These are phyloP conservation scores for Colletotrichum graminicola DNA, from an alignment of 2,329 filamentous ascomycete genomes.

Conservation along the genomic window DNA sequence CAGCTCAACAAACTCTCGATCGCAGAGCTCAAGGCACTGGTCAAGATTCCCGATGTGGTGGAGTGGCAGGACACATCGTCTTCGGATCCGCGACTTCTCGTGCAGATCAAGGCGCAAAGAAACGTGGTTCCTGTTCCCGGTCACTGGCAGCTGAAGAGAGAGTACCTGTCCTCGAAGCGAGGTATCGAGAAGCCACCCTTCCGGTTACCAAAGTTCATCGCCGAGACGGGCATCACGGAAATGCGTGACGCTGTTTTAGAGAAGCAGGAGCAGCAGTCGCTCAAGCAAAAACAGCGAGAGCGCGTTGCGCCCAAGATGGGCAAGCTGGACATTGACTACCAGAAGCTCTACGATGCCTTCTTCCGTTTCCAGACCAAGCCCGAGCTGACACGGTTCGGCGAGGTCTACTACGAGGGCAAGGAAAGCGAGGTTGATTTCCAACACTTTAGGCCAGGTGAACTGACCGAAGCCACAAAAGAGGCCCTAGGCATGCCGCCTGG, in stretches of 20 bases:
- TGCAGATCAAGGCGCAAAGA: constrained; percentile 93
- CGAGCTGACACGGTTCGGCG: constrained; percentile 90
- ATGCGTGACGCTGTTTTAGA: constrained; percentile 98
- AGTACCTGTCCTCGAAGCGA: constrained; percentile 96
- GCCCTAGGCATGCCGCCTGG: constrained; percentile 94
- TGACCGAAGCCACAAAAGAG: constrained; percentile 90
- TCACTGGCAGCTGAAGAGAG: constrained; percentile 96
- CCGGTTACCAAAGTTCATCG: constrained; percentile 93
- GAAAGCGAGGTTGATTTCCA: constrained; percentile 96
- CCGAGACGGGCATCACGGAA: constrained; percentile 96
- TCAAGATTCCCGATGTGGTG: constrained; percentile 91
- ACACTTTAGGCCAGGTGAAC: constrained; percentile 88
- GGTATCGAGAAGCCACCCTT: constrained; percentile 97
- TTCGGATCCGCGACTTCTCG: constrained; percentile 86
- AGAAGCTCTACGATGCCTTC: constrained; percentile 98
- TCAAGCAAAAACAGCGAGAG: constrained; percentile 97
- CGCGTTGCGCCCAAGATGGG: constrained; percentile 96
- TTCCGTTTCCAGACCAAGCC: constrained; percentile 98
- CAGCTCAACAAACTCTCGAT: constrained; percentile 92
- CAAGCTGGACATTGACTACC: constrained; percentile 97
- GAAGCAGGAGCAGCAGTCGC: constrained; percentile 90
- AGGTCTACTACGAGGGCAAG: constrained; percentile 99
- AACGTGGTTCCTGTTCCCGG: constrained; percentile 95
- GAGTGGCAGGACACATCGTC: constrained; percentile 98
- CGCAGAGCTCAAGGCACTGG: constrained; percentile 93